Percentiles rank a stretch among this genome's conserved stretches.
These are phyloP conservation scores for Dalbergia oliveri DNA, from an alignment of 306 rosid genomes.

Conservation along the genomic window DNA sequence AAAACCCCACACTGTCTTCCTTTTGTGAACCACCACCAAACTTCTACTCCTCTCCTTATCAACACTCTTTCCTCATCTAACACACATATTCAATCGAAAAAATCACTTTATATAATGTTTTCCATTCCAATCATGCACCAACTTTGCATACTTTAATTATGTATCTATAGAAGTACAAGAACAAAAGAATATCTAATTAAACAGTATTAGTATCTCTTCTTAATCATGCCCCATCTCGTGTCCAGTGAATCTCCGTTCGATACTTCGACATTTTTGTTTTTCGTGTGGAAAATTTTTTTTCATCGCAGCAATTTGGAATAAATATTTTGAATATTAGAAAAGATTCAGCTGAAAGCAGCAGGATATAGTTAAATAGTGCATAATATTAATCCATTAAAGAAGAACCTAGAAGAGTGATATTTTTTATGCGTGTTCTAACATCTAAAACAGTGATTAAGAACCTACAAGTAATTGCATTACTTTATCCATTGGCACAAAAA, in stretches of 20 bases:
- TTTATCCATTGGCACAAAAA: no score
- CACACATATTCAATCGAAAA: slow-evolving; percentile 27
- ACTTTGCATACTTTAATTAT: slow-evolving; percentile 39
- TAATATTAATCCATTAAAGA: background rate
- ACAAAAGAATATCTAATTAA: background rate
- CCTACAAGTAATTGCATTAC: background rate
- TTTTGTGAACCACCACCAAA: slow-evolving; percentile 49
- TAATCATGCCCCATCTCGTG: background rate
- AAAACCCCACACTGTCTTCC: slow-evolving; percentile 59
- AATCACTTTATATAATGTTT: slow-evolving; percentile 18
- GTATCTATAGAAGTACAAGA: background rate
- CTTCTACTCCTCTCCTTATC: slow-evolving; percentile 45
- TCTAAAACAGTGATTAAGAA: background rate
- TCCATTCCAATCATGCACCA: slow-evolving; percentile 35
- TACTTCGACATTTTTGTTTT: background rate
- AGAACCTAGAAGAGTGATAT: background rate
- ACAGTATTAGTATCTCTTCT: background rate
- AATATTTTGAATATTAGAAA: background rate
- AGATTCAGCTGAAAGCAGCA: background rate
- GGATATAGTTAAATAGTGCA: background rate
- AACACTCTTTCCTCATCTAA: slow-evolving; percentile 1
- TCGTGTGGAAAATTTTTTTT: no score
- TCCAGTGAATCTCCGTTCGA: background rate
- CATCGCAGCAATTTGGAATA: background rate
- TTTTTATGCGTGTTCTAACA: no score